phyloP scores from a whole-genome alignment of 2,329 filamentous ascomycete genomes.

The Colletotrichum sp. region DNA sequence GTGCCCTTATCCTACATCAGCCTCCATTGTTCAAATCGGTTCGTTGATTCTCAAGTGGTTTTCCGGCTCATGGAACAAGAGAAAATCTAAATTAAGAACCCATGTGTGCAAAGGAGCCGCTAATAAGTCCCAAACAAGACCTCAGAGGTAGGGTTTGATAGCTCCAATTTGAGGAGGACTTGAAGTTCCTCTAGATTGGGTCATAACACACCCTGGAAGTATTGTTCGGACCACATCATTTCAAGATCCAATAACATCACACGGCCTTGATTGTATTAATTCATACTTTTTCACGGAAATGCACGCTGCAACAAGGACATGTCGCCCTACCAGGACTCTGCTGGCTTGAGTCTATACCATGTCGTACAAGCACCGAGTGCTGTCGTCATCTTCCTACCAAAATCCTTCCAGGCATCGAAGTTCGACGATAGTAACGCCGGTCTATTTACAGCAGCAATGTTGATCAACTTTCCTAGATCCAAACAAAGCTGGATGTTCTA shows the following conservation, averaged over 20 bases:
- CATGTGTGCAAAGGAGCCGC: not conserved
- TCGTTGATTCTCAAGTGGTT: not conserved
- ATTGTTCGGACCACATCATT: not conserved
- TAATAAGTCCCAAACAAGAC: not conserved
- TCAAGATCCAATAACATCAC: not conserved
- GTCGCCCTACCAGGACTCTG: not conserved
- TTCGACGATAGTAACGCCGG: not conserved
- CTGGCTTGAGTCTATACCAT: not conserved
- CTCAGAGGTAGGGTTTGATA: not conserved
- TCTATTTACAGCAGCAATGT: not conserved
- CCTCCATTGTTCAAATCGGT: not conserved
- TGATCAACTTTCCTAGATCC: not conserved
- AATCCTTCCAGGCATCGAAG: not conserved
- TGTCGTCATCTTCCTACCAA: not conserved
- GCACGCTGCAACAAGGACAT: not conserved
- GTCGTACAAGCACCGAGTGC: not conserved
- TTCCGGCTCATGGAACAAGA: not conserved
- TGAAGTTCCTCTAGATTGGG: not conserved
- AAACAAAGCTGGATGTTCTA: not conserved
- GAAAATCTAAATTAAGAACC: not conserved
- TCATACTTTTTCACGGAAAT: not conserved
- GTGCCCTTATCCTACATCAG: accelerated
- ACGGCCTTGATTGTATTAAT: not conserved
- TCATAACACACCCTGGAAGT: not conserved
- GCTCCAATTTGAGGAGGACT: not conserved